Evolutionary conservation across 2,329 filamentous ascomycete genomes (phyloP), one percentile per base, ranked within the genome.

Genomic region (Penicillium thymicola): DNA sequence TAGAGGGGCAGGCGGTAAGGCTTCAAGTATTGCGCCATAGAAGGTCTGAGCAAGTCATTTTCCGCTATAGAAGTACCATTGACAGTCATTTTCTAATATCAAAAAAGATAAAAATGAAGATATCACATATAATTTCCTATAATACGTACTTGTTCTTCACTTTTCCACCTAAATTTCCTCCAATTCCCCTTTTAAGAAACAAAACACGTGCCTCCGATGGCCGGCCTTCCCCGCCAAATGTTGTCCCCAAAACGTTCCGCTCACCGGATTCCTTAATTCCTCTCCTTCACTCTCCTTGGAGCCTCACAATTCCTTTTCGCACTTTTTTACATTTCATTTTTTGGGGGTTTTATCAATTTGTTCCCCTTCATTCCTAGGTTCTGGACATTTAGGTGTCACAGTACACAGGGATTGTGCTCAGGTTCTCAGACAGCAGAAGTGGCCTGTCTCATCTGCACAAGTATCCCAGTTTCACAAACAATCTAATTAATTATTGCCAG

Each of bases 201-300:
- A 60, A 54, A 64, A 64, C 68, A 67, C 67, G 69, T 69, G 66
- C 63, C 59, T 69, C 68, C 67, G 67, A 69, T 63, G 55, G 61
- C 62, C 65, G 67, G 66, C 55, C 59, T 64, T 52, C 62, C 63
- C 65, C 62, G 60, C 58, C 59, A 64, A 61, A 62, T 49, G 28
- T 32, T 50, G 27, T 30, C 32, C 36, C 45, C 51, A 50, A 57
- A 61, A 55, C 16, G 30, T 59, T 60, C 53, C 48, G 54, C 32
- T 41, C 55, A 59, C 55, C 51, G 43, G 51, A 38, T 41, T 55
- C 44, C 51, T 59, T 44, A 54, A 51, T 47, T 54, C 52, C 44
- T 46, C 45, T 47, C 53, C 52, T 42, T 44, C 51, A 56, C 54
- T 54, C 57, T 44, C 45, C 52, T 37, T 51, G 51, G 57, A 61